A percentile compares a stretch with the other conserved stretches of the same genome.
Evolutionary conservation across 2,329 filamentous ascomycete genomes (phyloP).

Genomic region (Nigrograna mackinnonii): DNA sequence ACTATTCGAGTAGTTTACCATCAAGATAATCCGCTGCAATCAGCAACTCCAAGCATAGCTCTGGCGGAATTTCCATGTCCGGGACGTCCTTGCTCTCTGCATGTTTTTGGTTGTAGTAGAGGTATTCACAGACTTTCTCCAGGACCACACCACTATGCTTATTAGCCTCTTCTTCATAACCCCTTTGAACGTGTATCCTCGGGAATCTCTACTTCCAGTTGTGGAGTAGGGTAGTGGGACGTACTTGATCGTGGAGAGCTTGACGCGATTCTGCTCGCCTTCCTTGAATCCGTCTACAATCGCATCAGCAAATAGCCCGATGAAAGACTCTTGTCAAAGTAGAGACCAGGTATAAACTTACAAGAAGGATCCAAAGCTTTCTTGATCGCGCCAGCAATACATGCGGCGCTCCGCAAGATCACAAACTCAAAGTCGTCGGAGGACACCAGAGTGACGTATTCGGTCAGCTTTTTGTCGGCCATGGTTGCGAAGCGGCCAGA

Average conservation of each 20-base stretch:
- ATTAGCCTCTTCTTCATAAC: too few species aligned
- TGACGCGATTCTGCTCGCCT: conserved; percentile 65
- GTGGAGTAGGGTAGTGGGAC: background rate
- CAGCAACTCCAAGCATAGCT: conserved; percentile 76
- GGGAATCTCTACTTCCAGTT: too few species aligned
- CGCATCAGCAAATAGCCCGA: conserved; percentile 1
- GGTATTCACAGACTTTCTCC: conserved; percentile 81
- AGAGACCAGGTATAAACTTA: conserved; percentile 37
- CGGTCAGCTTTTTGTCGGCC: conserved; percentile 45
- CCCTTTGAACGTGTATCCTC: too few species aligned
- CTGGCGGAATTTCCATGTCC: conserved; percentile 79
- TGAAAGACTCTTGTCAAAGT: too few species aligned
- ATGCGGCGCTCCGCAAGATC: conserved; percentile 70
- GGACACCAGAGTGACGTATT: conserved; percentile 79
- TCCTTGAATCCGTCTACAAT: conserved; percentile 66
- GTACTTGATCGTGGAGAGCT: conserved; percentile 75
- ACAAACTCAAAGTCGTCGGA: conserved; percentile 78
- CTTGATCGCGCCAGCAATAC: conserved; percentile 72
- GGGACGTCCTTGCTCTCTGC: conserved; percentile 71
- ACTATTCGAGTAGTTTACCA: too few species aligned
- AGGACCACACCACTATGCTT: conserved; percentile 73
- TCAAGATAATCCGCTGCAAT: conserved; percentile 77
- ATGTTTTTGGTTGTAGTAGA: conserved; percentile 80
- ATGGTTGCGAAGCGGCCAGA: conserved; percentile 17
- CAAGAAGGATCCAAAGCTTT: conserved; percentile 74